phyloP scores from a whole-genome alignment of 306 rosid genomes.

The Vigna nakashimae region DNA sequence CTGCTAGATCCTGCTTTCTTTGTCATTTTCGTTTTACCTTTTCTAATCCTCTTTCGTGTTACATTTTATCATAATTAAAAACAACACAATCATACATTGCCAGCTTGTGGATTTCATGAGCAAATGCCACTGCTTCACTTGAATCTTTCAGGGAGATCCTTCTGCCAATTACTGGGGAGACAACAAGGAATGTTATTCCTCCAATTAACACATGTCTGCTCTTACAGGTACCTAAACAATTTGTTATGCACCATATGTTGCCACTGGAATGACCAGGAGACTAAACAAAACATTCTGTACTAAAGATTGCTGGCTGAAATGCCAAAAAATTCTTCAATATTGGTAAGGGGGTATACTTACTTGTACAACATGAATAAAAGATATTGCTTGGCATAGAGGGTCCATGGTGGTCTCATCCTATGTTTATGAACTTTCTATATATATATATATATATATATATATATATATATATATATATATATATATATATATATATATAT shows the following conservation, averaged over 20 bases:
- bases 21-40: slow-evolving; percentile 31
- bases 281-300: slow-evolving; percentile 35
- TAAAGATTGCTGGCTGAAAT: slow-evolving; percentile 39
- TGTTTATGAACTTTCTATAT: not conserved
- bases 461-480: too few species aligned
- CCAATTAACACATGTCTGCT: slow-evolving; percentile 17
- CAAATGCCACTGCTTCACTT: slow-evolving; percentile 5
- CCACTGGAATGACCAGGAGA: slow-evolving; percentile 17
- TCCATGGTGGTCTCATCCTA: slow-evolving; percentile 36
- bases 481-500: not conserved
- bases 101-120: slow-evolving; percentile 37
- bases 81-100: slow-evolving; percentile 42
- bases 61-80: slow-evolving; percentile 21
- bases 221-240: not conserved
- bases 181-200: slow-evolving; percentile 22
- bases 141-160: slow-evolving; percentile 28
- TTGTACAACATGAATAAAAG: slow-evolving; percentile 6
- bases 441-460: not conserved
- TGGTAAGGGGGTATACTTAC: not conserved
- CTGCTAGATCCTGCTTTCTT: slow-evolving; percentile 46
- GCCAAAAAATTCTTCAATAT: slow-evolving; percentile 2
- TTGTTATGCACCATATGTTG: slow-evolving; percentile 40
- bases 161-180: slow-evolving; percentile 45
- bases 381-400: slow-evolving; percentile 1
- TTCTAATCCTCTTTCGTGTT: not conserved